Evolutionary conservation across 2,329 filamentous ascomycete species (phyloP).

Genomic region (Aspergillus proliferans): DNA sequence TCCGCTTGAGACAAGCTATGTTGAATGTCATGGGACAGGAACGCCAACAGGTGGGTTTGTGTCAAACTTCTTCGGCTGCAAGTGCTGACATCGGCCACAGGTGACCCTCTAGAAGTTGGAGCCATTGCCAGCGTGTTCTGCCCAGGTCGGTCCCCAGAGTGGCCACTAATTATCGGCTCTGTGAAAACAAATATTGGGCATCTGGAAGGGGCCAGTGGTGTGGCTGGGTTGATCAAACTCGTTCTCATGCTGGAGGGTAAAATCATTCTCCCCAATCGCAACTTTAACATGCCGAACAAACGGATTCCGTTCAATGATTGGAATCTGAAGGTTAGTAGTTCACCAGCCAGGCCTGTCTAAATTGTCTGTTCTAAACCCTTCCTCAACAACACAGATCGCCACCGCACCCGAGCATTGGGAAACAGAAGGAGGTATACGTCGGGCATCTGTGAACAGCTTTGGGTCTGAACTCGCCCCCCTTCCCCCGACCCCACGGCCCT

Average conservation of each 20-base stretch:
- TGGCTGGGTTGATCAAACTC: constrained; percentile 15
- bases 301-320: constrained; percentile 4
- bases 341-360: constrained; percentile 4
- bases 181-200: constrained; percentile 26
- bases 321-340: not conserved
- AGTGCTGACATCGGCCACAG: not conserved
- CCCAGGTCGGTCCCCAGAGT: not conserved
- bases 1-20: constrained; percentile 21
- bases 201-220: constrained; percentile 9
- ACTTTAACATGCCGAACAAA: constrained; percentile 11
- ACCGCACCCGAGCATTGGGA: not conserved
- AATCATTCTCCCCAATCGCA: constrained; percentile 12
- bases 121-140: constrained; percentile 2
- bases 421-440: not conserved
- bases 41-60: constrained; percentile 7
- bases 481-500: too few species aligned
- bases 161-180: constrained; percentile 5
- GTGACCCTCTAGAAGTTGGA: constrained; percentile 1
- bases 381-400: not conserved
- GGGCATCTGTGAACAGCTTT: constrained; percentile 14
- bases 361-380: not conserved
- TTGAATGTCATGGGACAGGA: constrained; percentile 33
- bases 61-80: too few species aligned
- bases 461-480: not conserved
- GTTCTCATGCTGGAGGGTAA: constrained; percentile 14